Base-by-base conservation (phyloP, 2,329 filamentous ascomycete species). In the Scortechinia acanthostroma region DNA sequence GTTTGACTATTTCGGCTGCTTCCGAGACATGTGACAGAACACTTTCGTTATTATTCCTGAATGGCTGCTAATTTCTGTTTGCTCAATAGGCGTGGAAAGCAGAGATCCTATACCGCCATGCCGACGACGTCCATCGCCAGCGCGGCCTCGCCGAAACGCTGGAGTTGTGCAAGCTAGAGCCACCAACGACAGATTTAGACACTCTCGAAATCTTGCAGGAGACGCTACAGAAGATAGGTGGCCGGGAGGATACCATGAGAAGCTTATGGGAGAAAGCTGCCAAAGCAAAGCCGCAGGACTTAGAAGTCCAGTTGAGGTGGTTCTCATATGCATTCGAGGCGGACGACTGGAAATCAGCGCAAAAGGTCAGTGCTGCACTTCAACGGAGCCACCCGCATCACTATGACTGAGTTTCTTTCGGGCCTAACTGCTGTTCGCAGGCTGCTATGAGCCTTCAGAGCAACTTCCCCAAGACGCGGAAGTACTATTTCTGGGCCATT, bases 401-500 rank as follows among this genome's bases (percentile, higher is more conserved):
- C 13, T n/a, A 49, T 43, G 51, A 48, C 48, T 50, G 55, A 52
- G 52, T 48, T 50, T 50, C 46, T 51, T 42, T 44, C 45, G 28
- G 22, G 47, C 35, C n/a, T n/a, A n/a, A n/a, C n/a, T n/a, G n/a
- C n/a, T n/a, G n/a, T n/a, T n/a, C n/a, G 43, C 50, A 71, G 68
- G 69, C 69, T 47, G 64, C 68, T 42, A 71, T 71, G 68, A 65
- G 62, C 47, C 63, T 72, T 35, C 66, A 69, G 50, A 71, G 63
- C 50, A 69, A 70, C 46, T 73, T 71, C 46, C 65, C 69, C 1
- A 65, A 65, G 48, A 60, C 64, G 20, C 60, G 69, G 42, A 62
- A 69, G 42, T 72, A 70, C 51, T 66, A 70, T 48, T 68, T 71
- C 50, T 71, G 68, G 65, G 68, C 68, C 21, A 69, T 71, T 21